A percentile compares a stretch with the other conserved stretches of the same genome.
These are phyloP conservation scores for Pseudognaphalium luteoalbum DNA, from an alignment of 129 eudicot genomes.

Conservation along the genomic window DNA sequence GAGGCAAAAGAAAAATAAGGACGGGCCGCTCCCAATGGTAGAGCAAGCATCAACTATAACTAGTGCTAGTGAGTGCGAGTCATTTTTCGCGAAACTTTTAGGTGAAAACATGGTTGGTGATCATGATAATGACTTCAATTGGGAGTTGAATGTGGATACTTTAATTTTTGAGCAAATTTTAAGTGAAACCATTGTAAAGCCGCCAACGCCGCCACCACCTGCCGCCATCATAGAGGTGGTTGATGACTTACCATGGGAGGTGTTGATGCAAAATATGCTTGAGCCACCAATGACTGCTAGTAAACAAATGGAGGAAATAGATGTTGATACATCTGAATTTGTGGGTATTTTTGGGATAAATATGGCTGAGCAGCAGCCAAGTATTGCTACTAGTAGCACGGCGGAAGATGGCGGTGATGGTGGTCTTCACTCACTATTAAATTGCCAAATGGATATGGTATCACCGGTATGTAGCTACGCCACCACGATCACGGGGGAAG, in stretches of 20 bases:
- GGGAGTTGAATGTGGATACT: conserved; percentile 20
- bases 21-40: neutral
- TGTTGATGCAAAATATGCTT: conserved; percentile 15
- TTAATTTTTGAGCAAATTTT: conserved; percentile 20
- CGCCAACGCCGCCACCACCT: neutral
- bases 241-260: conserved; percentile 24
- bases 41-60: neutral
- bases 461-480: conserved; percentile 20
- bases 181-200: conserved; percentile 9
- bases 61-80: conserved; percentile 24
- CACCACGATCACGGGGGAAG: conserved; percentile 28
- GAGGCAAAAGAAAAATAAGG: conserved; percentile 19
- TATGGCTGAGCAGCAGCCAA: conserved; percentile 9
- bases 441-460: conserved; percentile 28
- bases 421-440: conserved; percentile 16
- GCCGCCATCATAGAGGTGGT: conserved; percentile 10
- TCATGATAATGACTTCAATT: conserved; percentile 16
- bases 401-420: conserved; percentile 15
- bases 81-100: neutral
- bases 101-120: conserved; percentile 4
- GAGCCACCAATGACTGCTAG: conserved; percentile 4
- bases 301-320: conserved; percentile 17
- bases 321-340: conserved; percentile 19
- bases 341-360: conserved; percentile 24
- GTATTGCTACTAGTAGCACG: neutral